Percentiles rank a stretch among this genome's conserved stretches.
Conservation (phyloP, 140 eudicot genomes). For the Erigeron philadelphicus region DNA sequence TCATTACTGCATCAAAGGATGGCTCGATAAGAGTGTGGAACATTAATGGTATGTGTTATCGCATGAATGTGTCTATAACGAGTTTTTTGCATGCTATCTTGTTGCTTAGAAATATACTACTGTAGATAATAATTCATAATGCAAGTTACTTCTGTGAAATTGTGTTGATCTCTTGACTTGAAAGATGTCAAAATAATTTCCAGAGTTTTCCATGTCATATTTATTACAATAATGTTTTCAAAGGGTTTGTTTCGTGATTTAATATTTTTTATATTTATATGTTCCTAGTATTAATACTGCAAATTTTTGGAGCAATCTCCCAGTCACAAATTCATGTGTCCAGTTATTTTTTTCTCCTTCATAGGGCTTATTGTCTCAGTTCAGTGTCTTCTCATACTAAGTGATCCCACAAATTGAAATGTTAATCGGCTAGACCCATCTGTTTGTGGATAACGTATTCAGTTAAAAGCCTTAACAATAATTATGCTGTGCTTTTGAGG, state of each 20-base stretch:
- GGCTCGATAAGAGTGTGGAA: constrained; percentile 92
- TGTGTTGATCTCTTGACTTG: too few species aligned
- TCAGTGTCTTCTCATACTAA: neutral
- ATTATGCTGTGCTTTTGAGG: neutral
- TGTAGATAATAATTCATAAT: neutral
- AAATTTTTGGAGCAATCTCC: neutral
- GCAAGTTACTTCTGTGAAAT: neutral
- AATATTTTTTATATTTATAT: too few species aligned
- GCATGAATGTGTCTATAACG: neutral
- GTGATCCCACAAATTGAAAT: neutral
- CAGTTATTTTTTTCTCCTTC: neutral
- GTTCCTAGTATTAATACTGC: neutral
- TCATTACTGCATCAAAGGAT: constrained; percentile 94
- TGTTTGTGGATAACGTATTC: neutral
- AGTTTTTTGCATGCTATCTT: constrained; percentile 14
- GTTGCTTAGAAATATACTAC: neutral
- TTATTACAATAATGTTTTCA: too few species aligned
- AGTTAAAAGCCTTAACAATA: neutral
- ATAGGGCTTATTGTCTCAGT: neutral
- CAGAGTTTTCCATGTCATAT: too few species aligned
- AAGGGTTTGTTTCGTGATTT: too few species aligned
- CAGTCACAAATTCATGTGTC: neutral
- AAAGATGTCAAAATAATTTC: too few species aligned
- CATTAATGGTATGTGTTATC: constrained; percentile 63
- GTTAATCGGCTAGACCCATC: constrained; percentile 1